phyloP scores from a whole-genome alignment of 768 basidiomycete genomes.

The Phylloporus arenicola region DNA sequence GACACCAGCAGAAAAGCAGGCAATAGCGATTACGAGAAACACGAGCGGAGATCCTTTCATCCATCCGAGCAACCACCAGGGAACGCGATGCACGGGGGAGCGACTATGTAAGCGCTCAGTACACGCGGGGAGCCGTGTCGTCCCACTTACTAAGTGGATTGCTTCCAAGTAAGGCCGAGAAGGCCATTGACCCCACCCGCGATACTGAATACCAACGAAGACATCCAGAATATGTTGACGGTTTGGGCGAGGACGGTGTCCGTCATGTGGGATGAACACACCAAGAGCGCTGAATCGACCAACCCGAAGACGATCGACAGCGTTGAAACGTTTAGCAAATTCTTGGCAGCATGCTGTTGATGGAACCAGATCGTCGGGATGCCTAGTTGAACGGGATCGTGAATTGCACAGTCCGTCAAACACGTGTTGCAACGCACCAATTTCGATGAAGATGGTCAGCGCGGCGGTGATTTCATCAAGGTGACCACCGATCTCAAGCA shows the following conservation, averaged over 20 bases:
- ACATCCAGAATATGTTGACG: slow-evolving; percentile 52
- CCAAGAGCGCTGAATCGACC: slow-evolving; percentile 47
- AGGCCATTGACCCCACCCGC: slow-evolving; percentile 48
- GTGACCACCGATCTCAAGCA: slow-evolving; percentile 46
- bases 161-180: slow-evolving; percentile 50
- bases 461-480: slow-evolving; percentile 44
- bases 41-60: slow-evolving; percentile 80
- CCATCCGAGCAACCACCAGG: slow-evolving; percentile 64
- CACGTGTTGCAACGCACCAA: slow-evolving; percentile 32
- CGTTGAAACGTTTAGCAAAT: slow-evolving; percentile 46
- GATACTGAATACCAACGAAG: slow-evolving; percentile 48
- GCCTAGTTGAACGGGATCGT: slow-evolving; percentile 24
- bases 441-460: slow-evolving; percentile 45
- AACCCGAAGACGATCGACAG: slow-evolving; percentile 50
- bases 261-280: slow-evolving; percentile 34
- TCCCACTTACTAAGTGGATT: slow-evolving; percentile 44
- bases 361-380: slow-evolving; percentile 50
- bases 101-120: slow-evolving; percentile 24
- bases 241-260: slow-evolving; percentile 30
- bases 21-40: slow-evolving; percentile 77
- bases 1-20: slow-evolving; percentile 73
- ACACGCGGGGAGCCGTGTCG: not conserved
- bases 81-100: slow-evolving; percentile 47
- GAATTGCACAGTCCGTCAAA: not conserved
- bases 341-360: slow-evolving; percentile 44